Evolutionary conservation across 2,329 filamentous ascomycete genomes (phyloP), one percentile per base, ranked within the genome.

Genomic region (Malbranchea cinnamomea): DNA sequence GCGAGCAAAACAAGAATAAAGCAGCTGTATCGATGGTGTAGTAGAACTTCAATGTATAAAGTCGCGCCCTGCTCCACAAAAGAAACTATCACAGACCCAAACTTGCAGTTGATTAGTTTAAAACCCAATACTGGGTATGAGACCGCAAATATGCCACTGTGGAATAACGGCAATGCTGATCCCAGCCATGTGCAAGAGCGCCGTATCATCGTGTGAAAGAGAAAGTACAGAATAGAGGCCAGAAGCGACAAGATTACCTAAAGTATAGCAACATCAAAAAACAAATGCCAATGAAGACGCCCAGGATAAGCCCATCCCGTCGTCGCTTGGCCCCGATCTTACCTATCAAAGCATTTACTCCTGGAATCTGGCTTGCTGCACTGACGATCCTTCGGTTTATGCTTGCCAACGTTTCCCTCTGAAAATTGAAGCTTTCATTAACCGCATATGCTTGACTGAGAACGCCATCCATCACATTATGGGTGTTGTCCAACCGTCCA

Each of bases 401-500:
- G 53, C 71, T 91, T 25, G 77, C 71, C 38, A 98, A 58, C 15
- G 78, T 87, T 63, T 95, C 85, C 37, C 85, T 68, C 63, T 98
- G 89, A 33, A 84, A 48, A 9, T 71, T 67, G 52, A 98, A 95
- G 53, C 67, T 85, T 59, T 95, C 84, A 51, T 93, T 91, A 31
- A 95, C 83, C 7, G 87, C 85, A 58, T 98, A 98, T 5, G 89
- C 89, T 62, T 95, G 89, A 50, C 78, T 85, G 36, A 98, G 65
- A 19, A 98, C 84, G 38, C 72, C 79, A 53, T 98, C 89, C 27
- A 83, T 78, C 64, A 92, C 75, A 43, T 73, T 78, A 56, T 95
- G 79, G 47, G 81, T 91, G 51, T 83, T 78, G 50, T 98, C 89
- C 48, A 98, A 73, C 40, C 80, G 71, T 38, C 66, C 63, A 30